Evolutionary conservation across 495 filamentous ascomycete species (phyloP), one percentile per base, ranked within the genome.

Genomic region (Penicillium verhagenii): DNA sequence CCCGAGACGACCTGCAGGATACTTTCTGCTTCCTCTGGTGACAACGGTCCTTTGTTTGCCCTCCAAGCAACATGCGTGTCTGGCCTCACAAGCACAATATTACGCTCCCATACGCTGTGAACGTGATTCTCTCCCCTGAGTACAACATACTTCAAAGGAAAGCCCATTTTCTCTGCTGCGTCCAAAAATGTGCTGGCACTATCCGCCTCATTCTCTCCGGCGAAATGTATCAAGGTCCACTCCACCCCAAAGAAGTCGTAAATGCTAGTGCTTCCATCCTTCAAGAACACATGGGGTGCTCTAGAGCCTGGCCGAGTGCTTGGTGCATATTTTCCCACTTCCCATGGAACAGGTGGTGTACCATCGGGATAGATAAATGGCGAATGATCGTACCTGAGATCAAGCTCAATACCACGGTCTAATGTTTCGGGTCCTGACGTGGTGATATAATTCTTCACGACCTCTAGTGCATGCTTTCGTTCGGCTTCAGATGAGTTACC

Each of bases 211-310:
- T 52, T 24, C 14, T 47, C 37, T 7, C 28, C 13, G 26, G 39
- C 26, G 51, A 73, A 73, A 6, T 66, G 38, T 11, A 71, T 59
- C 47, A 71, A 21, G 0, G 65, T 65, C 49, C 51, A 71, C 16
- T 63, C 61, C 16, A 9, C 33, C 10, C 70, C 70, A 38, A 61
- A 68, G 13, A 60, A 37, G 47, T 71, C 68, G 31, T 61, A 66
- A 21, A 61, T 71, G 28, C 59, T 65, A 2, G 61, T 60, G 4
- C 9, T 19, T 1, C 59, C 64, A 48, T 68, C 65, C 13, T 48
- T 59, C 44, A 72, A 39, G 42, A 68, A 69, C 2, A 72, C 64
- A 61, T 70, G 67, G 9, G 71, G 71, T 1, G 64, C 65, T n/a
- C 71, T 46, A 19, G 29, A 26, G 4, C 69, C 71, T 0, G 69